These are phyloP conservation scores for Piloderma croceum DNA, from an alignment of 768 basidiomycete genomes.

Conservation along the genomic window DNA sequence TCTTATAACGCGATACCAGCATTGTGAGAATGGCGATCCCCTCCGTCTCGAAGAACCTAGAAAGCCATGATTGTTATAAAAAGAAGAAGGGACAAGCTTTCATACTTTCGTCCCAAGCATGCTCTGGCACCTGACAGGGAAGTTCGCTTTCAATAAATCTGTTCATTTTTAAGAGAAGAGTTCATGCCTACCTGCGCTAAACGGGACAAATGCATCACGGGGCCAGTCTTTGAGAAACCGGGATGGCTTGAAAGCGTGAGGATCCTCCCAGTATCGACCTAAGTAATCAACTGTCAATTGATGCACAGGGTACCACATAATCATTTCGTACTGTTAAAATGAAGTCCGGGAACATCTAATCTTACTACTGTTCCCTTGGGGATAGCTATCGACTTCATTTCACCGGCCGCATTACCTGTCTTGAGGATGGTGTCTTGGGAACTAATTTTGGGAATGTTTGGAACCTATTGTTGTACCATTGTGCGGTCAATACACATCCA, in stretches of 20 bases:
- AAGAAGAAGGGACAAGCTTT: not conserved
- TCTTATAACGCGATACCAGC: constrained; percentile 40
- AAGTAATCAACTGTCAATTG: not conserved
- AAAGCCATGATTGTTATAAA: too few relatives aligned
- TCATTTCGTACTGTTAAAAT: constrained; percentile 43
- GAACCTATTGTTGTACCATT: constrained; percentile 25
- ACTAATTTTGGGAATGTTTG: constrained; percentile 37
- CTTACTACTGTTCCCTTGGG: constrained; percentile 37
- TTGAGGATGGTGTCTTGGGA: constrained; percentile 43
- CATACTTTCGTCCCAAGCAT: constrained; percentile 42
- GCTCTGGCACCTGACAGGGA: constrained; percentile 31
- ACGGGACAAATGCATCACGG: constrained; percentile 50
- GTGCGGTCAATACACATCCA: not conserved
- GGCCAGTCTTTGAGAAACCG: constrained; percentile 48
- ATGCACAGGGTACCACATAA: not conserved
- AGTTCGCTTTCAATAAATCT: not conserved
- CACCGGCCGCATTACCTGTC: constrained; percentile 32
- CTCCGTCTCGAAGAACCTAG: constrained; percentile 49
- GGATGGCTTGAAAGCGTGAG: not conserved
- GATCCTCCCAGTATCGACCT: not conserved
- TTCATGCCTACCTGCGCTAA: constrained; percentile 34
- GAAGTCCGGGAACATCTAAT: constrained; percentile 36
- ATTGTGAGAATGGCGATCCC: constrained; percentile 46
- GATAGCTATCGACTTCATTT: constrained; percentile 33
- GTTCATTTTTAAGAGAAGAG: not conserved